Evolutionary conservation across 768 basidiomycete species (phyloP).

Genomic region (Heimioporus sp.): DNA sequence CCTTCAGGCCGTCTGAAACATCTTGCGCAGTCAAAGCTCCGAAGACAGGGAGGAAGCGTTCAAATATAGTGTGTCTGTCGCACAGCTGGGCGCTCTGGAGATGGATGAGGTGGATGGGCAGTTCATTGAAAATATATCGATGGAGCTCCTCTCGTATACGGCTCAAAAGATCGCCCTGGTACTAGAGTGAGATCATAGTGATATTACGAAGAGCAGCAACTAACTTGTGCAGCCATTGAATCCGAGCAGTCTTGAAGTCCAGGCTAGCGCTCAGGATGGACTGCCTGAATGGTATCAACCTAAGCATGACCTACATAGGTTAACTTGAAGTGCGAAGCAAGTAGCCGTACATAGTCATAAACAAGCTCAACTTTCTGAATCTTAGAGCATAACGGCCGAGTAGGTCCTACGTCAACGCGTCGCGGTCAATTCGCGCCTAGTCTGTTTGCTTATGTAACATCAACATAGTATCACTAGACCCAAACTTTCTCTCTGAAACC

Average conservation of each 20-base stretch:
- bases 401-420: no score
- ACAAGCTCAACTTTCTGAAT: no score
- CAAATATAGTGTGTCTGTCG: background rate
- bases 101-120: background rate
- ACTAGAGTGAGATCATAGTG: background rate
- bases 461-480: no score
- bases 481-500: background rate
- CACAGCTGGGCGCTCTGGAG: background rate
- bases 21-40: background rate
- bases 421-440: no score
- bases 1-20: background rate
- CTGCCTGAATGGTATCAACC: no score
- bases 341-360: no score
- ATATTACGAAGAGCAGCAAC: background rate
- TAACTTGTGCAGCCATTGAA: background rate
- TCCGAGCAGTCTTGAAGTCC: background rate
- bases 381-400: no score
- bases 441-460: no score
- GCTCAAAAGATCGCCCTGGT: background rate
- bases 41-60: background rate
- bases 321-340: no score
- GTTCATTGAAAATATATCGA: background rate
- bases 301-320: no score
- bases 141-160: background rate
- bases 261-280: no score